phyloP scores from a whole-genome alignment of 2,329 filamentous ascomycete genomes.

The Endocalyx cinctus region DNA sequence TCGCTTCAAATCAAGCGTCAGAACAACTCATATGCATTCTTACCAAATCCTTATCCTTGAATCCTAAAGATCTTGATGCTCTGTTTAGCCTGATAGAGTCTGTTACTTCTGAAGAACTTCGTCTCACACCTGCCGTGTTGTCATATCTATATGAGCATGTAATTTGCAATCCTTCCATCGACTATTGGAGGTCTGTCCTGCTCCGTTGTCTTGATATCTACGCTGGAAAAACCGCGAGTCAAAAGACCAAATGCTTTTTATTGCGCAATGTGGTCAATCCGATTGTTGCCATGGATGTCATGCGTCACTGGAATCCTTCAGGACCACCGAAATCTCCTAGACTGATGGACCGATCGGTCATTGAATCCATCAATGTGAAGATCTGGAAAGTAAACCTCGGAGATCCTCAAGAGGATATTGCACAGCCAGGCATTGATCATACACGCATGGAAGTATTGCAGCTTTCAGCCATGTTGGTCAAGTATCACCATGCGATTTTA shows the following conservation, averaged over 20 bases:
- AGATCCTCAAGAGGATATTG: constrained; percentile 77
- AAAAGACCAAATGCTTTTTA: constrained; percentile 89
- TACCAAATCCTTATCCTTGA: constrained; percentile 71
- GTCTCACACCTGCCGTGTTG: constrained; percentile 68
- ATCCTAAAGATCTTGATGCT: constrained; percentile 73
- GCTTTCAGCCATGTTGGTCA: constrained; percentile 89
- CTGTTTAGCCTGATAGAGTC: constrained; percentile 81
- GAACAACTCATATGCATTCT: constrained; percentile 85
- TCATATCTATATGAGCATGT: constrained; percentile 81
- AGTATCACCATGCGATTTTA: constrained; percentile 84
- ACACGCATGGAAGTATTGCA: constrained; percentile 95
- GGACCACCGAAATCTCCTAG: constrained; percentile 56
- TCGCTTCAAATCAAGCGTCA: constrained; percentile 83
- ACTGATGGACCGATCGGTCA: constrained; percentile 80
- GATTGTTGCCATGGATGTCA: constrained; percentile 93
- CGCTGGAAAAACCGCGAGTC: constrained; percentile 69
- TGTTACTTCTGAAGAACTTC: constrained; percentile 78
- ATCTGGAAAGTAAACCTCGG: constrained; percentile 88
- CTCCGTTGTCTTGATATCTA: constrained; percentile 86
- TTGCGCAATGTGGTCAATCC: constrained; percentile 92
- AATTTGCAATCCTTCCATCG: constrained; percentile 77
- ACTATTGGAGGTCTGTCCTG: constrained; percentile 78
- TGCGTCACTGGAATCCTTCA: constrained; percentile 67
- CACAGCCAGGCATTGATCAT: constrained; percentile 85
- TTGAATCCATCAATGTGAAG: constrained; percentile 84